Evolutionary conservation across 257 asterid genomes (phyloP).

Genomic region (Forsythia suspensa): DNA sequence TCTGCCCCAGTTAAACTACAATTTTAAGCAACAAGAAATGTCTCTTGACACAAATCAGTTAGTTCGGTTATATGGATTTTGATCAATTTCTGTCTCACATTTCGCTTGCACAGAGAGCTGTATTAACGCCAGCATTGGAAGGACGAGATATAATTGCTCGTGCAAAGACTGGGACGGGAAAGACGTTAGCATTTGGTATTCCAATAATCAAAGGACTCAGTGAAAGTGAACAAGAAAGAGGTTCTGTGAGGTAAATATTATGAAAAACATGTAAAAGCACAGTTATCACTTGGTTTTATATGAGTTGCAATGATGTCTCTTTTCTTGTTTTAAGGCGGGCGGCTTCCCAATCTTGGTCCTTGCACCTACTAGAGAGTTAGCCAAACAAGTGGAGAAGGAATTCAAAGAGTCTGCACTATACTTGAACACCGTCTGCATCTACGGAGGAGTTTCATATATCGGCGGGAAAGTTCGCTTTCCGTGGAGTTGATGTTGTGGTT

Average conservation of each 20-base stretch:
- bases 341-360: constrained; percentile 90
- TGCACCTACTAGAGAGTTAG: constrained; percentile 97
- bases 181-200: constrained; percentile 98
- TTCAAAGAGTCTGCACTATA: constrained; percentile 78
- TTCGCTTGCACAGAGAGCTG: constrained; percentile 69
- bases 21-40: background rate
- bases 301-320: constrained; percentile 13
- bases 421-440: constrained; percentile 68
- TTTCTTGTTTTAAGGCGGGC: constrained; percentile 54
- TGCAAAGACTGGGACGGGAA: constrained; percentile 99
- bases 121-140: constrained; percentile 80
- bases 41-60: background rate
- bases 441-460: constrained; percentile 86
- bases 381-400: constrained; percentile 95
- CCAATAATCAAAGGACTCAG: constrained; percentile 77
- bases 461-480: constrained; percentile 78
- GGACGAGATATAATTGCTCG: constrained; percentile 95
- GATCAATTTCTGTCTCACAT: background rate
- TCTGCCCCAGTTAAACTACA: background rate
- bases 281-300: constrained; percentile 4
- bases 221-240: constrained; percentile 53
- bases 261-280: background rate
- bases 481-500: constrained; percentile 95
- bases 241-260: constrained; percentile 55
- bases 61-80: background rate